phyloP scores from a whole-genome alignment of 177 flowering plant genomes.

The Telopea speciosissima region DNA sequence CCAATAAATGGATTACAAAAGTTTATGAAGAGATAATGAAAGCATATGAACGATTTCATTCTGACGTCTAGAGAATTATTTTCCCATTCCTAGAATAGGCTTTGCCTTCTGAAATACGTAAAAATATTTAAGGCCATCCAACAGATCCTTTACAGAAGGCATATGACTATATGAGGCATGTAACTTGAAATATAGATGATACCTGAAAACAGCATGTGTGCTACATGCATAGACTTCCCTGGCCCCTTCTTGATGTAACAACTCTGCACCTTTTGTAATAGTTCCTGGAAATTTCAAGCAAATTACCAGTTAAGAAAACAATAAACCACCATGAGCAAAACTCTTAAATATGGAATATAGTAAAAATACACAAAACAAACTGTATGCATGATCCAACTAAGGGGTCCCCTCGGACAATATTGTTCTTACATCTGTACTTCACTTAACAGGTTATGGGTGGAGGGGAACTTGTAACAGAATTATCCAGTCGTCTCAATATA shows the following conservation, averaged over 20 bases:
- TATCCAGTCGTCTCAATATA: too few relatives aligned
- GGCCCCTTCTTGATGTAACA: slow-evolving; percentile 84
- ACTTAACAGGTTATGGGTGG: not conserved
- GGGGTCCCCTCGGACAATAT: not conserved
- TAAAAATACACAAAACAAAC: not conserved
- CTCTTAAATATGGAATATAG: not conserved
- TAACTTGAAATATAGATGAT: not conserved
- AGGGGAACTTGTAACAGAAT: not conserved
- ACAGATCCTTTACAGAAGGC: not conserved
- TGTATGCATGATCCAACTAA: not conserved
- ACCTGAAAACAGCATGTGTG: slow-evolving; percentile 92
- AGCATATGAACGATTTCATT: not conserved
- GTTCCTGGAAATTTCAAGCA: slow-evolving; percentile 41
- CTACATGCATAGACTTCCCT: slow-evolving; percentile 88
- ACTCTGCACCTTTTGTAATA: slow-evolving; percentile 71
- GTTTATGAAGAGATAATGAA: not conserved
- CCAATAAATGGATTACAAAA: not conserved
- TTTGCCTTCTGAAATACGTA: not conserved
- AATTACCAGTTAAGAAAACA: not conserved
- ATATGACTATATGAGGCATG: not conserved
- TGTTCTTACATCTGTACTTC: too few relatives aligned
- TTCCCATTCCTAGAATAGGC: not conserved
- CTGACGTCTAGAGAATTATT: not conserved
- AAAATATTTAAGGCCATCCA: not conserved
- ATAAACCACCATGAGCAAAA: not conserved